phyloP scores from a whole-genome alignment of 306 rosid genomes.

The Medicago lupulina region DNA sequence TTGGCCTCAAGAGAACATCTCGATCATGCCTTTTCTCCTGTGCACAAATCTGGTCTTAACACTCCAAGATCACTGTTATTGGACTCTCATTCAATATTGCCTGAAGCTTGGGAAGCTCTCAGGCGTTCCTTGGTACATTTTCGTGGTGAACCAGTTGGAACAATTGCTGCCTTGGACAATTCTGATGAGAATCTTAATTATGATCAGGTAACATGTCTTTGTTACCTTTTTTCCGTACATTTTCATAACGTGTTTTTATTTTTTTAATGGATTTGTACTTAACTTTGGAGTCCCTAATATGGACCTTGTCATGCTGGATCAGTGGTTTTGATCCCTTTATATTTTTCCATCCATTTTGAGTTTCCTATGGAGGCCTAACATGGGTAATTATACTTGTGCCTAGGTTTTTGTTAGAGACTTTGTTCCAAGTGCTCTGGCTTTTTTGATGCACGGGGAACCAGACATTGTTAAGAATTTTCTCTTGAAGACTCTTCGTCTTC shows the following conservation, averaged over 20 bases:
- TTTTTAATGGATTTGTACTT: neutral
- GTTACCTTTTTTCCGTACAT: neutral
- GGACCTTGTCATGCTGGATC: neutral
- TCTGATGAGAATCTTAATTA: constrained; percentile 81
- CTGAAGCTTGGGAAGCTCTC: constrained; percentile 84
- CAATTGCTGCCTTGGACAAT: constrained; percentile 86
- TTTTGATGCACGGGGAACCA: constrained; percentile 83
- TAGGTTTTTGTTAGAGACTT: constrained; percentile 97
- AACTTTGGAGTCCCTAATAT: too few species aligned
- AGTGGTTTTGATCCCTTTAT: neutral
- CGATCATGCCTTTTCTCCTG: constrained; percentile 55
- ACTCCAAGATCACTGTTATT: constrained; percentile 59
- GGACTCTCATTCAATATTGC: constrained; percentile 62
- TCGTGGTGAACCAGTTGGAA: constrained; percentile 87
- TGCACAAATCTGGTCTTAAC: constrained; percentile 49
- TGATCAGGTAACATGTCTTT: constrained; percentile 52
- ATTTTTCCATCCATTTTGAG: constrained; percentile 29
- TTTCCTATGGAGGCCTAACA: constrained; percentile 27
- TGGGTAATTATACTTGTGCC: constrained; percentile 37
- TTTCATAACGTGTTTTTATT: neutral
- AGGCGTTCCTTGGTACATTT: constrained; percentile 78
- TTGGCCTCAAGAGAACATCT: constrained; percentile 47
- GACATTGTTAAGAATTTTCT: constrained; percentile 80
- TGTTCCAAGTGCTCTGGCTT: constrained; percentile 87
- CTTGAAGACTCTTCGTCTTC: constrained; percentile 88